These are phyloP conservation scores for Zhuliangozyma blackwelliae DNA, from an alignment of 1,139 yeast species.

Conservation along the genomic window DNA sequence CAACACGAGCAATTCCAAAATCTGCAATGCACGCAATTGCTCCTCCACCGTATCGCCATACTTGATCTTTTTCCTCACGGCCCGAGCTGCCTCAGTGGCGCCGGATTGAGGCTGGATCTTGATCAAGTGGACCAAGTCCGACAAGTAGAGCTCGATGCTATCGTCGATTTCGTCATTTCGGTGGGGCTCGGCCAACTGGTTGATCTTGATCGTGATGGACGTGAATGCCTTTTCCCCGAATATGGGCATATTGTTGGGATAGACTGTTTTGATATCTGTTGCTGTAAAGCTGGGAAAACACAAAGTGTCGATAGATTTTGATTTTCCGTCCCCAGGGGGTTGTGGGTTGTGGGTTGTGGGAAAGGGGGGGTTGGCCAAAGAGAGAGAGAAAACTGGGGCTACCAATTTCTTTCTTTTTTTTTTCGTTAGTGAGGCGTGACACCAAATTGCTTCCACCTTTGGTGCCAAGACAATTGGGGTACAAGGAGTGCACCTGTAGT, in stretches of 20 bases:
- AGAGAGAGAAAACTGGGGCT: background rate
- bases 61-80: constrained; percentile 81
- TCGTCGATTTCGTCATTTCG: constrained; percentile 34
- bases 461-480: no score
- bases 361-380: background rate
- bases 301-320: background rate
- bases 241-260: constrained; percentile 31
- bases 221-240: constrained; percentile 40
- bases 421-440: no score
- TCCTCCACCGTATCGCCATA: constrained; percentile 61
- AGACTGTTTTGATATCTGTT: background rate
- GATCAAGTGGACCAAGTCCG: constrained; percentile 37
- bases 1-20: constrained; percentile 71
- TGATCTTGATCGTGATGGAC: constrained; percentile 42
- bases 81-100: constrained; percentile 83
- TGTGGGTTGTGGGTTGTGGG: background rate
- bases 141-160: constrained; percentile 30
- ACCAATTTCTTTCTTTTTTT: no score
- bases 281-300: background rate
- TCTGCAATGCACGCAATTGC: constrained; percentile 61
- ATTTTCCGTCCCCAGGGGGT: background rate
- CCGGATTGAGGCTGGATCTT: constrained; percentile 39
- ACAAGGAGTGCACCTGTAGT: no score
- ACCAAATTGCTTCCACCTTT: no score
- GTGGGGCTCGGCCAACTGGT: constrained; percentile 35